Evolutionary conservation across 2,329 filamentous ascomycete species (phyloP), one percentile per base, ranked within the genome.

Genomic region (Byssothecium circinans): DNA sequence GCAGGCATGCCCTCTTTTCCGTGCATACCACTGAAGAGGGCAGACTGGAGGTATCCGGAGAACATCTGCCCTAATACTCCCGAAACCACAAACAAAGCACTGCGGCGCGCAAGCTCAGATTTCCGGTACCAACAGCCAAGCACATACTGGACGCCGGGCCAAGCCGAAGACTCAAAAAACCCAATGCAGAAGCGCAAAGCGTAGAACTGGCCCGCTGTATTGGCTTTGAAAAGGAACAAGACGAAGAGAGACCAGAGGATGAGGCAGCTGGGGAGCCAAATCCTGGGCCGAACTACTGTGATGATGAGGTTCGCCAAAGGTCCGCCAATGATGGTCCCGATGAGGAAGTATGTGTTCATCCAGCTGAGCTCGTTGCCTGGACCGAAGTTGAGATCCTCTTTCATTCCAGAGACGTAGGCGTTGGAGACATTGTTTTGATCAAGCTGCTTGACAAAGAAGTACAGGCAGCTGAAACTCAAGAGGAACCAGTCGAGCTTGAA

Each of bases 121-220:
- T 77, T 75, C 0, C 77, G 84, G 59, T 84, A 85, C 82, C 82
- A 85, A 0, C 77, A 79, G 1, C 82, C 81, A 75, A 84, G 72
- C 47, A 84, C 78, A 50, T 83, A 84, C 53, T 83, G 81, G 0
- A 80, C 81, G 23, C 64, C 64, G 67, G 38, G 37, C 38, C 29
- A 42, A 37, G 44, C 38, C 8, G 44, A 27, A 8, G 44, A 47
- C 18, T 47, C 44, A 15, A 47, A 47, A 2, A 47, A 11, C 15
- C 37, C 44, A n/a, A 41, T 35, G 38, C 27, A 47, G 20, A 47
- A 47, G 19, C 44, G 44, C 8, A 47, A 30, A 5, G 38, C 44
- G 15, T 41, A 41, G 30, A 47, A 41, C 38, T 41, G 30, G 22
- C 22, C n/a, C 25, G 44, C 38, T 17, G 34, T 34, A 3, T 19